phyloP scores from a whole-genome alignment of 1,284 basidiomycete species.

The Lignosus rhinocerotis region DNA sequence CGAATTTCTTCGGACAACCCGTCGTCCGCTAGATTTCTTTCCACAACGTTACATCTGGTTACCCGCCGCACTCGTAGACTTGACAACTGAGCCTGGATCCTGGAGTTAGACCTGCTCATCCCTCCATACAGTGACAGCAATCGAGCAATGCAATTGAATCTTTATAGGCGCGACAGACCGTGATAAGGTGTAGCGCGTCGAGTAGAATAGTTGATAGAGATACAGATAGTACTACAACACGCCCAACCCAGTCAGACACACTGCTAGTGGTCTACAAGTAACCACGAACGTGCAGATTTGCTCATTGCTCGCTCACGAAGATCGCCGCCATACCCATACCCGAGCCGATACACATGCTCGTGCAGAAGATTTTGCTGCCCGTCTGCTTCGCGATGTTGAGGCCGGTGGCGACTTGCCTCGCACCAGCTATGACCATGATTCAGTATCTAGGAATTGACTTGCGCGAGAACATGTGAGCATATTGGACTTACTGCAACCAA shows the following conservation, averaged over 20 bases:
- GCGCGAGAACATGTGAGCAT: slow-evolving; percentile 3
- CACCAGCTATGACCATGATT: slow-evolving; percentile 62
- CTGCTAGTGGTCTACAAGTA: background rate
- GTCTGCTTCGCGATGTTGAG: slow-evolving; percentile 82
- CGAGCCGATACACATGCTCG: slow-evolving; percentile 94
- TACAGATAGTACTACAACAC: background rate
- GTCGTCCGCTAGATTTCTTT: too few species aligned
- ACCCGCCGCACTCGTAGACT: too few species aligned
- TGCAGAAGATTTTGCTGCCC: slow-evolving; percentile 76
- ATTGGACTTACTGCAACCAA: slow-evolving; percentile 69
- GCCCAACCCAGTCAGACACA: background rate
- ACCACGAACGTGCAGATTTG: background rate
- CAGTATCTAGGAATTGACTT: background rate
- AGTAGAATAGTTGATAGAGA: background rate
- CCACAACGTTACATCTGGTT: too few species aligned
- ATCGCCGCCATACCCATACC: slow-evolving; percentile 88
- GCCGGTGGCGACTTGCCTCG: slow-evolving; percentile 86
- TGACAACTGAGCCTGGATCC: too few species aligned
- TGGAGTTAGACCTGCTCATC: too few species aligned
- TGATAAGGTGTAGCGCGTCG: too few species aligned
- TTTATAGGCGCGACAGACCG: too few species aligned
- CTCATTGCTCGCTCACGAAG: slow-evolving; percentile 81
- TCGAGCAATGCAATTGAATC: too few species aligned
- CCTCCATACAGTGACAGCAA: too few species aligned
- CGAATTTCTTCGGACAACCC: too few species aligned